Conservation (phyloP, 441 rosid genomes). For the Gossypium schwendimanii region DNA sequence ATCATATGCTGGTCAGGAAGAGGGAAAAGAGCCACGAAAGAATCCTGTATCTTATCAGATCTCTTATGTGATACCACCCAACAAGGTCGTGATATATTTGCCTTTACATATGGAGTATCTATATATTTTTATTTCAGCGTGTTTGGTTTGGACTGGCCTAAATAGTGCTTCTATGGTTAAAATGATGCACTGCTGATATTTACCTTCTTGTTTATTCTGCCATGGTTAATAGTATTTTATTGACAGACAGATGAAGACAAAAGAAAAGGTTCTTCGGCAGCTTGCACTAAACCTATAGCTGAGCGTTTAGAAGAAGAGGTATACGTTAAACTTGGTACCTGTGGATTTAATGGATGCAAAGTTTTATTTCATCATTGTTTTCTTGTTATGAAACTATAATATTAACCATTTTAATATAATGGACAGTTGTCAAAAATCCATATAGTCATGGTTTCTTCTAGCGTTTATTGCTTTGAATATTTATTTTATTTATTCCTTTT, state of each 20-base stretch:
- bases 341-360: background rate
- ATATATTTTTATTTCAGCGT: background rate
- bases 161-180: constrained; percentile 1
- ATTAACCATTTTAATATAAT: background rate
- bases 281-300: constrained; percentile 47
- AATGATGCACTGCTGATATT: constrained; percentile 3
- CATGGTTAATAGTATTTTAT: constrained; percentile 8
- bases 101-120: constrained; percentile 4
- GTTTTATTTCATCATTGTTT: background rate
- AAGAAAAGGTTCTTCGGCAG: constrained; percentile 51
- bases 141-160: background rate
- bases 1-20: constrained; percentile 33
- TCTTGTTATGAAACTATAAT: background rate
- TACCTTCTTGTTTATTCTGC: background rate
- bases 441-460: background rate
- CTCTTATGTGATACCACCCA: constrained; percentile 74
- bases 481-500: background rate
- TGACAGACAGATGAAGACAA: constrained; percentile 73
- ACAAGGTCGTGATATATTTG: constrained; percentile 47
- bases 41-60: constrained; percentile 66
- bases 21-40: constrained; percentile 51
- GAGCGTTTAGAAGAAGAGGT: constrained; percentile 90
- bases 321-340: background rate
- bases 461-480: background rate
- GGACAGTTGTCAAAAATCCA: background rate